A percentile compares a stretch with the other conserved stretches of the same genome.
Conservation (phyloP, 164 flowering plant genomes). For the Nelumbo lutea region DNA sequence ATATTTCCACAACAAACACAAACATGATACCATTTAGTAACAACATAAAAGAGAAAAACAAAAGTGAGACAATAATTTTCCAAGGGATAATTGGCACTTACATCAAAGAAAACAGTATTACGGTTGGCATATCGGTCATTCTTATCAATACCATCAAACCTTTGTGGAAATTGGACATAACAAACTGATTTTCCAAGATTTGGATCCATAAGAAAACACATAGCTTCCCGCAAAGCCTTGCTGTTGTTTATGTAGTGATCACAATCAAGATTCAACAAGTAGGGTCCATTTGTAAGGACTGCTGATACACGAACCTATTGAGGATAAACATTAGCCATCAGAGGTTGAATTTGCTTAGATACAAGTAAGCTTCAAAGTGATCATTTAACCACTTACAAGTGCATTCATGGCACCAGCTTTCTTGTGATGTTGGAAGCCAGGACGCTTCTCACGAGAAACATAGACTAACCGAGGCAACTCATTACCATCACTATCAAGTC, state of each 20-base stretch:
- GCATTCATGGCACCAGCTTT: slow-evolving; percentile 37
- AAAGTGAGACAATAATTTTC: neutral
- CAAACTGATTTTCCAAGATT: slow-evolving; percentile 36
- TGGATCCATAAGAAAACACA: slow-evolving; percentile 54
- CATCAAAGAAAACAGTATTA: slow-evolving; percentile 63
- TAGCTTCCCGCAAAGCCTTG: no score
- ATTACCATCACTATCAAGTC: slow-evolving; percentile 21
- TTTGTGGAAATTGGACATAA: no score
- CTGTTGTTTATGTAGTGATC: no score
- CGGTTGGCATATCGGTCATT: slow-evolving; percentile 62
- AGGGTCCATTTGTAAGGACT: slow-evolving; percentile 61
- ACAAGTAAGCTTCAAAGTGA: neutral
- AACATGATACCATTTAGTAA: no score
- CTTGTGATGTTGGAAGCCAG: no score
- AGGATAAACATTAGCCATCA: neutral
- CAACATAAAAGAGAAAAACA: no score
- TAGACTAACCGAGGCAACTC: slow-evolving; percentile 24
- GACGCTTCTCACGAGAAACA: no score
- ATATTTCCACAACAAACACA: no score
- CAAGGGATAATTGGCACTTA: slow-evolving; percentile 14
- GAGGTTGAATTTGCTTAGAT: neutral
- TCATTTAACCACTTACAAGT: slow-evolving; percentile 31
- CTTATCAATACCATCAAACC: slow-evolving; percentile 42
- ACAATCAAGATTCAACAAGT: slow-evolving; percentile 48
- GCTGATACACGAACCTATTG: slow-evolving; percentile 54